Percentiles rank a stretch among this genome's conserved stretches.
Evolutionary conservation across 163 green algal species (phyloP).

Genomic region (Scenedesmus sp.): DNA sequence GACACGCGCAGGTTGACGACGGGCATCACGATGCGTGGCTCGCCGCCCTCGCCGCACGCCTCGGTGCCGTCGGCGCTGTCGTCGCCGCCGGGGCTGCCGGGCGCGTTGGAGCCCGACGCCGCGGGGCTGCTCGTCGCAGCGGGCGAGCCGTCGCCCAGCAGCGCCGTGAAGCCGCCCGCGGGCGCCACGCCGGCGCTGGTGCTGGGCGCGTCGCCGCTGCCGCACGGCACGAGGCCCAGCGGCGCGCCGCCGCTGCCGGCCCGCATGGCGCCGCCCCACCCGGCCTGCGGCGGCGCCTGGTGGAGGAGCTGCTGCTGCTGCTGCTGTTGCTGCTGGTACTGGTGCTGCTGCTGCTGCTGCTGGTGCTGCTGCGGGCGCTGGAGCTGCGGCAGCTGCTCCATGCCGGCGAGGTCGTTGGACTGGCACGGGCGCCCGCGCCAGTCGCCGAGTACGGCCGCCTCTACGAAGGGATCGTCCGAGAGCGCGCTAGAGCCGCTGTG

Average conservation of each 20-base stretch:
- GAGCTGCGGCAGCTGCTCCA: no score
- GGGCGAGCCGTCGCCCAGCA: no score
- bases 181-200: neutral
- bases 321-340: constrained; percentile 1
- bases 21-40: neutral
- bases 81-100: neutral
- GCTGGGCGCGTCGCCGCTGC: neutral
- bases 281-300: no score
- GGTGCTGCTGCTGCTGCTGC: constrained; percentile 14
- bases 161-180: neutral
- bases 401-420: neutral
- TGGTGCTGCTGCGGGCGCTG: no score
- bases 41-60: neutral
- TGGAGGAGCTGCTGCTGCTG: constrained; percentile 17
- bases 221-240: no score
- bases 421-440: neutral
- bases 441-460: neutral
- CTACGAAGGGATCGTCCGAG: neutral
- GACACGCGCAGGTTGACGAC: neutral
- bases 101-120: no score
- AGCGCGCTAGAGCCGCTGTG: neutral
- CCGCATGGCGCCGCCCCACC: no score
- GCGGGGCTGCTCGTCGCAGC: no score
- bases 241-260: neutral
- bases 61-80: no score